Evolutionary conservation across 805 yeast genomes (phyloP).

Genomic region (Priceomyces medius): DNA sequence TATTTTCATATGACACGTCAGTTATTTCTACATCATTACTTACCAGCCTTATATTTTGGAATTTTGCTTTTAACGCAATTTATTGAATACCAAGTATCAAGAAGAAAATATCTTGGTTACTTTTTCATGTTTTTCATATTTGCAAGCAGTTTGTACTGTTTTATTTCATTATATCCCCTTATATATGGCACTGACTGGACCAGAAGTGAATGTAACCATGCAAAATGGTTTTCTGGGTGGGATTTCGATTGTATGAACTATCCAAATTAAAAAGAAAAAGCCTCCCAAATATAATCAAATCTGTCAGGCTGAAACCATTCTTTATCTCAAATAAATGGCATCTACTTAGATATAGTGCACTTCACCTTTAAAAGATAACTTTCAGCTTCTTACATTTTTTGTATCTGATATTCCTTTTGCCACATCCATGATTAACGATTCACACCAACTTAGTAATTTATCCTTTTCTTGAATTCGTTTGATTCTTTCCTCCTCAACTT

Average conservation of each 20-base stretch:
- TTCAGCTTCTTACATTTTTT: conserved; percentile 6
- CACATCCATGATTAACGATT: conserved; percentile 60
- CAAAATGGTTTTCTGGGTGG: conserved; percentile 42
- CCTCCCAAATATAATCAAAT: too few relatives aligned
- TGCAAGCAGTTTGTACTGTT: conserved; percentile 23
- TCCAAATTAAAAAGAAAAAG: conserved; percentile 5
- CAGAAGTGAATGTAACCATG: conserved; percentile 32
- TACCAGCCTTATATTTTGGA: conserved; percentile 51
- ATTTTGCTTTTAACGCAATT: conserved; percentile 45
- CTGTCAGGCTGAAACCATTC: too few relatives aligned
- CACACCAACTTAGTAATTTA: conserved; percentile 57
- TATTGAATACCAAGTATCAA: conserved; percentile 39
- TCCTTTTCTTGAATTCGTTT: conserved; percentile 64
- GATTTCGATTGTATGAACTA: conserved; percentile 40
- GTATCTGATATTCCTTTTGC: conserved; percentile 54
- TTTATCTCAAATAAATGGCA: too few relatives aligned
- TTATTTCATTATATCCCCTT: conserved; percentile 35
- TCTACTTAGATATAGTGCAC: too few relatives aligned
- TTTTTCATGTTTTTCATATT: conserved; percentile 18
- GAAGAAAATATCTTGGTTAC: conserved; percentile 25
- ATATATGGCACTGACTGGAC: conserved; percentile 51
- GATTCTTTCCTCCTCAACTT: conserved; percentile 58
- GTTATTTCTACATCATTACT: conserved; percentile 46
- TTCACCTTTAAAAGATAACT: too few relatives aligned
- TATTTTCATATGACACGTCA: conserved; percentile 43